Evolutionary conservation across 78 protist genomes (phyloP).

Genomic region (slime mould (Dictyostelium discoideum)): dicty_2.7 NC_007091.3:4259001-4259500

Average conservation of each 20-base stretch:
- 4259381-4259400: constrained; percentile 53
- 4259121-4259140: constrained; percentile 77
- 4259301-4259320: constrained; percentile 62
- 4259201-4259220: constrained; percentile 50
- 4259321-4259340: constrained; percentile 67
- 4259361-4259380: constrained; percentile 38
- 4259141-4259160: constrained; percentile 50
- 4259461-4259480: constrained; percentile 37
- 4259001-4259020: constrained; percentile 77
- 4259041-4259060: constrained; percentile 70
- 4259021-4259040: constrained; percentile 77
- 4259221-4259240: constrained; percentile 65
- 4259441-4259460: neutral
- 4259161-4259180: constrained; percentile 58
- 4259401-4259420: constrained; percentile 1
- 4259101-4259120: constrained; percentile 51
- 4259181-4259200: constrained; percentile 44
- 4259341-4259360: constrained; percentile 67
- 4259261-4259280: constrained; percentile 69
- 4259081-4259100: neutral
- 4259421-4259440: constrained; percentile 29
- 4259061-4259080: constrained; percentile 11
- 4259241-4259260: constrained; percentile 43
- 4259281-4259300: constrained; percentile 71
- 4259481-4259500: constrained; percentile 28